A percentile compares a stretch with the other conserved stretches of the same genome.
Conservation (phyloP, 345 rosid species). For the Ceriops tagal region DNA sequence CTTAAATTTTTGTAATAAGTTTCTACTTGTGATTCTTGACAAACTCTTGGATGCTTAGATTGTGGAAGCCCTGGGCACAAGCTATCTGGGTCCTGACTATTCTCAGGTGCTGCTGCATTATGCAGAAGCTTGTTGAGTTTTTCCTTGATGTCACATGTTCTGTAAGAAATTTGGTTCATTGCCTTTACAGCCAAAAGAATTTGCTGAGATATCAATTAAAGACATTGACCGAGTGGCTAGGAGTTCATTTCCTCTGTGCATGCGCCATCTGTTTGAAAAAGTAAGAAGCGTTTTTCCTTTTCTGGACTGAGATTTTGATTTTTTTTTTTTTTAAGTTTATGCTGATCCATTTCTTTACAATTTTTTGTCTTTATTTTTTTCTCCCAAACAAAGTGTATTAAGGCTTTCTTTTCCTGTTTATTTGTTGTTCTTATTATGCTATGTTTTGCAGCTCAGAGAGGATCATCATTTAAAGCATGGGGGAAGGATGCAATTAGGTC, state of each 20-base stretch:
- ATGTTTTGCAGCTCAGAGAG: conserved; percentile 62
- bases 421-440: conserved; percentile 8
- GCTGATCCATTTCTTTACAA: not conserved
- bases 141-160: conserved; percentile 5
- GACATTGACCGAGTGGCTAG: conserved; percentile 73
- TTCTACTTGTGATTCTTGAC: conserved; percentile 12
- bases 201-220: conserved; percentile 66
- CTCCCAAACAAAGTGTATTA: not conserved
- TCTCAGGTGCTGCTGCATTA: conserved; percentile 60
- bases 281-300: conserved; percentile 31
- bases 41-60: conserved; percentile 41
- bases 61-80: conserved; percentile 68
- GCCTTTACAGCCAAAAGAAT: conserved; percentile 59
- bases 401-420: not conserved
- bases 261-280: conserved; percentile 86
- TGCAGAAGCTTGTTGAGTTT: conserved; percentile 2
- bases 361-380: not conserved
- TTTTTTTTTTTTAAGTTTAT: not conserved
- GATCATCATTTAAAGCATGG: conserved; percentile 97
- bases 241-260: conserved; percentile 89
- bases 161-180: conserved; percentile 7
- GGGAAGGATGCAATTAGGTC: conserved; percentile 98
- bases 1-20: conserved; percentile 1
- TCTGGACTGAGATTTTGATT: not conserved
- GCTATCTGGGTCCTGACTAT: conserved; percentile 89